Evolutionary conservation across 2,329 filamentous ascomycete genomes (phyloP), one percentile per base, ranked within the genome.

Genomic region (Fusarium poae): DNA sequence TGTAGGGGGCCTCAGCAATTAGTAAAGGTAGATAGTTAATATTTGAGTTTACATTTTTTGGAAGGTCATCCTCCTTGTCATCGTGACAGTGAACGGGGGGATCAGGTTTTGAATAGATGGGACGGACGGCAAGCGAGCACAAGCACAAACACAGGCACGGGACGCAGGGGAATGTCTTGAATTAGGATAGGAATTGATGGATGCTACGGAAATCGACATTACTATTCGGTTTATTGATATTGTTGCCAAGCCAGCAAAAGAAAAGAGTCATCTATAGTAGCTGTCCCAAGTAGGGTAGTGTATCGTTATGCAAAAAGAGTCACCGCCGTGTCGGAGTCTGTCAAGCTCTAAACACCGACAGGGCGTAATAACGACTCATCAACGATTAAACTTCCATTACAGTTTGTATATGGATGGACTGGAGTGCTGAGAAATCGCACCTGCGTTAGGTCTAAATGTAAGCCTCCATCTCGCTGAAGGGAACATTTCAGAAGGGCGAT

Each of bases 371-470:
- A 39, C 35, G 35, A 37, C 9, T 25, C 25, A 37, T 37, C 13
- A 20, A 37, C 44, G 52, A 62, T 62, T 68, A 68, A 65, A 50
- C 58, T 71, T 71, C n/a, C n/a, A n/a, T n/a, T 50, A 42, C 32
- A 23, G 50, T 29, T 39, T 39, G 40, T 27, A 40, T n/a, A n/a
- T n/a, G n/a, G n/a, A 12, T 32, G 15, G 11, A 5, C 16, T 37
- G 12, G 25, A 27, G 32, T 70, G 68, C 68, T 70, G 68, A 70
- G 68, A 70, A 70, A 71, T 70, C 44, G 52, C 37, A 43, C 50
- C 45, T 60, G 53, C 54, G 53, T 68, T 51, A 54, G 43, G 42
- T 45, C 25, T 29, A 29, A 29, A 8, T 50, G 46, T 20, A 29
- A 44, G 42, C 42, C 21, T 50, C 32, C 32, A 23, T 12, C 46